Conservation (phyloP, 345 rosid species). For the Salix udensis region DNA sequence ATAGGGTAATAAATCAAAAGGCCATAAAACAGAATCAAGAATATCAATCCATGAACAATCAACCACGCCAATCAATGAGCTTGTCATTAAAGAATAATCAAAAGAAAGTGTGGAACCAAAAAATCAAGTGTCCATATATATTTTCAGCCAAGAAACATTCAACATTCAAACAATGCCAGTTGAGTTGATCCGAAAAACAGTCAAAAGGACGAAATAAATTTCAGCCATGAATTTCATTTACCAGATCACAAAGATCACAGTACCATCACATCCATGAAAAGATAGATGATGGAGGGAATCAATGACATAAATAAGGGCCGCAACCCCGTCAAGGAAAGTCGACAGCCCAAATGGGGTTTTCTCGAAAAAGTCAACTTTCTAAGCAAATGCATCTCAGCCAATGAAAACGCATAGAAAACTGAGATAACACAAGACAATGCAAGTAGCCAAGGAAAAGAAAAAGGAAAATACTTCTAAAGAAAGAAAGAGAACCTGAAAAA, state of each 20-base stretch:
- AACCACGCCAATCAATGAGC: not conserved
- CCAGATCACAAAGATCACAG: slow-evolving; percentile 2
- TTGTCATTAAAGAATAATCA: not conserved
- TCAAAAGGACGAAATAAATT: not conserved
- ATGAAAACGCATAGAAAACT: slow-evolving; percentile 2
- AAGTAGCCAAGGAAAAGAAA: not conserved
- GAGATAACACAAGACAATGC: not conserved
- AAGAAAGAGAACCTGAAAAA: slow-evolving; percentile 16
- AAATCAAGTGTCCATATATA: not conserved
- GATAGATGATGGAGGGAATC: not conserved
- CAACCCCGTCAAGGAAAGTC: not conserved
- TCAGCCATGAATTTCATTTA: not conserved
- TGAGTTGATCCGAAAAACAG: not conserved
- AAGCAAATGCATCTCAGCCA: not conserved
- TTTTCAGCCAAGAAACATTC: not conserved
- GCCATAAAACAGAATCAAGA: not conserved
- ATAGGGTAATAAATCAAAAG: not conserved
- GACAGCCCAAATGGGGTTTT: slow-evolving; percentile 19
- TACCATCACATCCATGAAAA: not conserved
- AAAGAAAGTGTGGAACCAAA: not conserved
- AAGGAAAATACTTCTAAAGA: not conserved
- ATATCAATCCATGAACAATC: not conserved
- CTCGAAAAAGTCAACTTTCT: slow-evolving; percentile 30
- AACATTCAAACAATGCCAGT: not conserved
- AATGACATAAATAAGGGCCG: slow-evolving; percentile 4